Evolutionary conservation across 2,329 filamentous ascomycete genomes (phyloP), one percentile per base, ranked within the genome.

Genomic region (Teratosphaeria nubilosa): DNA sequence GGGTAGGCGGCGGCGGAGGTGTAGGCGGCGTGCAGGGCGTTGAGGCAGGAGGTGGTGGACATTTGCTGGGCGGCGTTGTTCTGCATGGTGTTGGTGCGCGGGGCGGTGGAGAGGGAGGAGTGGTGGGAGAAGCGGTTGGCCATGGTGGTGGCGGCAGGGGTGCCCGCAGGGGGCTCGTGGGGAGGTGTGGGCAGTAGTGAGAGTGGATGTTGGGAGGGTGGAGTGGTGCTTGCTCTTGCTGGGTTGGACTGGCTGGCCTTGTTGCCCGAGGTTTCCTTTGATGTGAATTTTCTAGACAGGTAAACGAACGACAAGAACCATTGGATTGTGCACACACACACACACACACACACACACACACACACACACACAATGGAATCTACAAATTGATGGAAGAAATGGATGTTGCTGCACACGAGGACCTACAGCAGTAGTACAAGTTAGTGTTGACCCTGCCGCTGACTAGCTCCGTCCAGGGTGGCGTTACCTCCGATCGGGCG

Each of bases 1-100:
- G 82, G 81, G 72, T 95, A 94, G n/a, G 92, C 84, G 68, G 90
- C 85, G 31, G 85, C 86, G 2, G 88, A 85, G 53, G 89, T 82
- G 74, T 95, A 97, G 69, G 88, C 87, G 66, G 90, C 91, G 76
- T 99, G 94, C 52, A 96, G 82, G 58, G 90, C 84, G 75, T 97
- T 97, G 58, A 99, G 82, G 53, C 97, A 82, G 0, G 91, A 95
- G 1, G 91, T 96, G 1, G 92, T 95, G 6, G 92, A 96, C 57
- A 96, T 86, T 71, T 95, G 91, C 52, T 86, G 77, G 10, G 88
- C 81, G 68, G 90, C 83, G 68, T 86, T 85, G 58, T 63, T 59
- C 56, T 70, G 68, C 68, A 69, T 68, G 5, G 69, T 71, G 57
- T 84, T 84, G 34, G 81, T 78, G 24, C 79, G 74, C 58, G 78